Evolutionary conservation across 257 asterid species (phyloP).

Genomic region (Cynanchum wilfordii): DNA sequence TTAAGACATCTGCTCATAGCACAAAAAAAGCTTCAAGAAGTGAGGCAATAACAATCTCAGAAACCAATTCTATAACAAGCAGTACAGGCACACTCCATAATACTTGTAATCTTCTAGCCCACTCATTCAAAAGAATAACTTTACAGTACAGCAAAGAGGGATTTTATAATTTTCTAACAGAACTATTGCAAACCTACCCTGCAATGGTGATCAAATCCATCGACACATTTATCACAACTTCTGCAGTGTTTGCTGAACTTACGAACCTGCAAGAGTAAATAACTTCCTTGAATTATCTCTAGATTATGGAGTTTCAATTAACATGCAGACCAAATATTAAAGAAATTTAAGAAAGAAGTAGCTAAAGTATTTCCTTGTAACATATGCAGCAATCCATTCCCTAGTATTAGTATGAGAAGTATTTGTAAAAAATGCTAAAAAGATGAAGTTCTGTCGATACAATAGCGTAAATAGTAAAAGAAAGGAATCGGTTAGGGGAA

Average conservation of each 20-base stretch:
- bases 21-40: neutral
- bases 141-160: neutral
- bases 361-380: neutral
- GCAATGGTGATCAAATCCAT: conserved; percentile 98
- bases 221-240: conserved; percentile 99
- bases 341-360: neutral
- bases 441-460: neutral
- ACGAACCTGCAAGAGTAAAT: conserved; percentile 54
- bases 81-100: neutral
- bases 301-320: neutral
- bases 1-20: neutral
- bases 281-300: conserved; percentile 4
- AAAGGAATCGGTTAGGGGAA: neutral
- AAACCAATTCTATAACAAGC: neutral
- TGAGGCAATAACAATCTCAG: neutral
- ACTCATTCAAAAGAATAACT: neutral
- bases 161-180: neutral
- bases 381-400: neutral
- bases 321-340: neutral
- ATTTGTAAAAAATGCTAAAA: neutral
- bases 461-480: neutral
- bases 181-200: conserved; percentile 56
- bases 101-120: neutral
- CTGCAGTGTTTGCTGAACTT: conserved; percentile 95
- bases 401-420: neutral